Base-by-base conservation (phyloP, 163 green algal species). In the Trebouxiophyceae sp. region DNA sequence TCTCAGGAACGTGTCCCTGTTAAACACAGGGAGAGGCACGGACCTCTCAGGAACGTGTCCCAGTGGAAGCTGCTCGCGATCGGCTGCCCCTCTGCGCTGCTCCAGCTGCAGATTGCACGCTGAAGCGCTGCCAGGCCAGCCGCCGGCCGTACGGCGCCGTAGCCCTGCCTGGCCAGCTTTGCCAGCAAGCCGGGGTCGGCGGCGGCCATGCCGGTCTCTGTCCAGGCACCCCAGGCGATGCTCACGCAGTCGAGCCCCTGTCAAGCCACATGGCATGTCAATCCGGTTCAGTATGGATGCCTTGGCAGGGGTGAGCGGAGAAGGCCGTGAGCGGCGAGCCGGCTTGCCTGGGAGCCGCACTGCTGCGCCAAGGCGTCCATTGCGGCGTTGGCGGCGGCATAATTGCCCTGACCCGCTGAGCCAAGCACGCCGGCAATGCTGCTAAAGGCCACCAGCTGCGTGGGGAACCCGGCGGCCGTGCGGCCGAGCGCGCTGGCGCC, bases 201-300 rank as follows among this genome's bases (percentile, higher is more conserved):
- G 24, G 57, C 60, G 16, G 74, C 69, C 74, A 81, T 81, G 47
- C 74, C 74, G 22, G 57, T 74, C 7, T 81, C 82, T 6, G 74
- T 70, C 89, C 88, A 95, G 4, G 87, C 84, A 28, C 89, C 89
- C 89, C 89, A 96, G 84, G 95, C 87, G 61, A 92, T 70, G 58
- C 75, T 86, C 6, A 31, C 3, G 60, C 45, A 50, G 32, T 33
- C 23, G 4, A 57, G 23, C 22, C 75, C 75, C 58, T 69, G 69
- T 62, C 66, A 20, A 24, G 31, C 8, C 24, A 45, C 5, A n/a
- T n/a, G n/a, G n/a, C n/a, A n/a, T n/a, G n/a, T n/a, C n/a, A n/a
- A n/a, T n/a, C n/a, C n/a, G 46, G 27, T 30, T n/a, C n/a, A n/a
- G n/a, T n/a, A n/a, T n/a, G n/a, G n/a, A n/a, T n/a, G n/a, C n/a